Conservation (phyloP, 2,329 filamentous ascomycete genomes). For the Epichloe bromicola region DNA sequence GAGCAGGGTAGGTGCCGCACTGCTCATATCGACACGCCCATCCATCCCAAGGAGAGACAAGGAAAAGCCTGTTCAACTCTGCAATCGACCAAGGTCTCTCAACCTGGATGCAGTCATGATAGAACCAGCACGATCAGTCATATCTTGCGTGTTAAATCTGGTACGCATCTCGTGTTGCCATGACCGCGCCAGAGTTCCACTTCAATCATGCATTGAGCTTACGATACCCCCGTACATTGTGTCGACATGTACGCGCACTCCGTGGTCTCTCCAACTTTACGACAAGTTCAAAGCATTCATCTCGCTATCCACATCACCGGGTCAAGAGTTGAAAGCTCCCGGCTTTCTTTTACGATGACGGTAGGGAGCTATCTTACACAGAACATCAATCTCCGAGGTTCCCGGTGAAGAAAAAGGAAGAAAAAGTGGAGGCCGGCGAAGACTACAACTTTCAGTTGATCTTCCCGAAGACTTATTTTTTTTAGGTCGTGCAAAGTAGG, state of each 20-base stretch:
- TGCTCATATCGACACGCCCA: too few species aligned
- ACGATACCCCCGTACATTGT: neutral
- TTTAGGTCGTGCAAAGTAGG: too few species aligned
- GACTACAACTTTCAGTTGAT: too few species aligned
- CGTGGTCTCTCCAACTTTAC: too few species aligned
- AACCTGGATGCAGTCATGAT: neutral
- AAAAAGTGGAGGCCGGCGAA: neutral
- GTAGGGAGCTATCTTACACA: too few species aligned
- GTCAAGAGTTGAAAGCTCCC: too few species aligned
- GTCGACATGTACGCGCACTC: too few species aligned
- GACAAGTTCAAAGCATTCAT: too few species aligned
- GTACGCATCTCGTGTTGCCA: slow-evolving; percentile 1
- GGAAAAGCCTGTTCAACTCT: neutral
- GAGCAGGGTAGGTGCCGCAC: neutral
- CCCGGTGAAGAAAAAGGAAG: neutral
- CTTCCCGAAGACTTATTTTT: neutral
- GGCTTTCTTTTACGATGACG: too few species aligned
- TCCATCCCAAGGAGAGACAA: neutral
- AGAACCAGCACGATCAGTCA: neutral
- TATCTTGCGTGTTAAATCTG: neutral
- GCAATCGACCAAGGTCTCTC: neutral
- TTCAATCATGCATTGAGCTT: neutral
- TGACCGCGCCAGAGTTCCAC: neutral
- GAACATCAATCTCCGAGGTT: neutral
- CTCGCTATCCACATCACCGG: too few species aligned